A percentile compares a stretch with the other conserved stretches of the same genome.
phyloP scores from a whole-genome alignment of 805 yeast species.

The Pichia nakasei region DNA sequence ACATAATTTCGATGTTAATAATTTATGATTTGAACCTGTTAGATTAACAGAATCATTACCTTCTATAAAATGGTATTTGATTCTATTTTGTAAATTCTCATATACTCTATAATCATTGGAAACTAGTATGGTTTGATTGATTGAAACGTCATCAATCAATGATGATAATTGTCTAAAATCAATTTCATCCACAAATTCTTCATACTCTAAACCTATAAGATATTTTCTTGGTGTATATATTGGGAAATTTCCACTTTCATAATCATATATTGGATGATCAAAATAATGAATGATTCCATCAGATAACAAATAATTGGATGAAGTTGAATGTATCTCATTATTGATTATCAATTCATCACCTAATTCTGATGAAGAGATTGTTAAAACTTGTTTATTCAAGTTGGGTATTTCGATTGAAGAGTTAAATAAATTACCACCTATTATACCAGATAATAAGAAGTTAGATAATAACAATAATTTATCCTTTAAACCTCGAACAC shows the following conservation, averaged over 20 bases:
- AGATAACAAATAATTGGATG: conserved; percentile 34
- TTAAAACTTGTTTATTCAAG: conserved; percentile 21
- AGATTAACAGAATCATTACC: conserved; percentile 26
- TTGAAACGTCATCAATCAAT: conserved; percentile 45
- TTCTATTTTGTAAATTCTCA: conserved; percentile 23
- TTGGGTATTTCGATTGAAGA: conserved; percentile 14
- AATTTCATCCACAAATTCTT: conserved; percentile 62
- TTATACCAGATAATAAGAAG: conserved; percentile 31
- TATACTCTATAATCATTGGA: conserved; percentile 22
- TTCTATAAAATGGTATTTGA: conserved; percentile 59
- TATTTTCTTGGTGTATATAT: conserved; percentile 47
- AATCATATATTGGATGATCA: conserved; percentile 22
- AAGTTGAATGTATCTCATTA: conserved; percentile 23
- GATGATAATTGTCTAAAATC: conserved; percentile 47
- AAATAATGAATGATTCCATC: conserved; percentile 46
- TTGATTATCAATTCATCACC: conserved; percentile 33
- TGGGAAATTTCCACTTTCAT: conserved; percentile 15
- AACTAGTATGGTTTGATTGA: conserved; percentile 56
- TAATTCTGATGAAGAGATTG: conserved; percentile 14
- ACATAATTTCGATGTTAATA: conserved; percentile 48
- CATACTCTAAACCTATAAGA: conserved; percentile 48
- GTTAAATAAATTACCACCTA: conserved; percentile 34
- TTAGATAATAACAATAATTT: conserved; percentile 22
- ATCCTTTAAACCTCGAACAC: conserved; percentile 26
- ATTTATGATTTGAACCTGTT: conserved; percentile 2